Evolutionary conservation across 169 alveolate genomes (phyloP), one percentile per base, ranked within the genome.

Genomic region (Hepatocystis sp.): DNA sequence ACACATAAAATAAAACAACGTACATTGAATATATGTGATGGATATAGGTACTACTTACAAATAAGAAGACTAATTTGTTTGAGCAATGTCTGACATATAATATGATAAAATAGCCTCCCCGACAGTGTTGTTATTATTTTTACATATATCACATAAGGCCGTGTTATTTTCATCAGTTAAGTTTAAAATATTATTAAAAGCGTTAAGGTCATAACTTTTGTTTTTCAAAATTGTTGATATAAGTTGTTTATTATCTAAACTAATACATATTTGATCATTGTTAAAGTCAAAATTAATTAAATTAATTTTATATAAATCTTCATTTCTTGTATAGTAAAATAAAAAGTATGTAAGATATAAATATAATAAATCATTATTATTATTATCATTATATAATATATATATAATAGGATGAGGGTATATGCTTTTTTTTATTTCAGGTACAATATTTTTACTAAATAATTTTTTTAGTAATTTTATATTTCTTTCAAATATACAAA

Each of bases 401-500:
- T 19, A 71, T 8, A 71, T 34, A 46, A 71, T 64, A 2, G 86
- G 86, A 27, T 71, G 86, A 3, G 86, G 86, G 28, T 56, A 71
- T 40, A 71, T 4, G 28, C 36, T 71, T 71, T 32, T 46, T 63
- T 52, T 34, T 13, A 53, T 21, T 28, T 42, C 42, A 19, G 86
- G 86, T 8, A 55, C 55, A 28, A 71, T 71, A 71, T 58, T 44
- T 42, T 71, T 71, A 44, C 36, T 42, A 25, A 71, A 40, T 7
- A 71, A 47, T 58, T 58, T 71, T 71, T 71, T 71, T 28, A 71
- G 13, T 25, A 58, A 23, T 32, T 58, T 32, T 42, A 71, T 58
- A 36, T 71, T 71, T 36, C 64, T 71, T 71, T 71, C 86, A 71
- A 71, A 71, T 34, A 71, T 56, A 4, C 78, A 71, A 10, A 71